Evolutionary conservation across 1,139 yeast species (phyloP).

Genomic region (Pichia kudriavzevii): DNA sequence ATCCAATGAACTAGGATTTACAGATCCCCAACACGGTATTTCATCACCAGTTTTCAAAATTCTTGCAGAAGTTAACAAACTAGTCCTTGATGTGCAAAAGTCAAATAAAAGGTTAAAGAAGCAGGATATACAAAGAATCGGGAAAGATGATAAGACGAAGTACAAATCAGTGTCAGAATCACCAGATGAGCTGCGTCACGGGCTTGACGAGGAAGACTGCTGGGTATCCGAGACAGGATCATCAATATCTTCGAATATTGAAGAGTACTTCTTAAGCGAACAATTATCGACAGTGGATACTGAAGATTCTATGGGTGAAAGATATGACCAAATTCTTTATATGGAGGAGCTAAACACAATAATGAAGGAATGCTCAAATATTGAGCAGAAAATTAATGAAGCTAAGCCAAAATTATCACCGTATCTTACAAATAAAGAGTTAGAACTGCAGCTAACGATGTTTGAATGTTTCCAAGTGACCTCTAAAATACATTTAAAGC

Average conservation of each 20-base stretch:
- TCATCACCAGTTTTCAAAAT: constrained; percentile 59
- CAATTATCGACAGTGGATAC: constrained; percentile 8
- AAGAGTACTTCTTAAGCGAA: constrained; percentile 10
- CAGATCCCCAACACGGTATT: constrained; percentile 68
- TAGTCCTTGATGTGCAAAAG: constrained; percentile 34
- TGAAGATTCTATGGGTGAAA: constrained; percentile 2
- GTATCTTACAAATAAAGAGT: constrained; percentile 43
- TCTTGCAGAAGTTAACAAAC: constrained; percentile 61
- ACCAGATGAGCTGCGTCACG: constrained; percentile 5
- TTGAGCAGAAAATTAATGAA: constrained; percentile 45
- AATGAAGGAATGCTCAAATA: constrained; percentile 33
- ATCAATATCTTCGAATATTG: constrained; percentile 7
- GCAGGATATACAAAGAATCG: constrained; percentile 12
- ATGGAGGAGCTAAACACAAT: constrained; percentile 27
- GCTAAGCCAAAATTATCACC: constrained; percentile 52
- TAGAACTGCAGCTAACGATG: constrained; percentile 59
- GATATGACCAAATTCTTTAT: constrained; percentile 13
- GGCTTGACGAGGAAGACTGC: constrained; percentile 8
- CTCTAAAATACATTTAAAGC: constrained; percentile 60
- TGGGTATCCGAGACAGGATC: constrained; percentile 6
- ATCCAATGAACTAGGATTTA: constrained; percentile 29
- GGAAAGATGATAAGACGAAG: constrained; percentile 14
- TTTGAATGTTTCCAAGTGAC: constrained; percentile 70
- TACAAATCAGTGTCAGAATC: constrained; percentile 7
- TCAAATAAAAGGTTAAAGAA: constrained; percentile 33